Conservation (phyloP, 1,284 basidiomycete genomes). For the Ceratobasidium theobromae region DNA sequence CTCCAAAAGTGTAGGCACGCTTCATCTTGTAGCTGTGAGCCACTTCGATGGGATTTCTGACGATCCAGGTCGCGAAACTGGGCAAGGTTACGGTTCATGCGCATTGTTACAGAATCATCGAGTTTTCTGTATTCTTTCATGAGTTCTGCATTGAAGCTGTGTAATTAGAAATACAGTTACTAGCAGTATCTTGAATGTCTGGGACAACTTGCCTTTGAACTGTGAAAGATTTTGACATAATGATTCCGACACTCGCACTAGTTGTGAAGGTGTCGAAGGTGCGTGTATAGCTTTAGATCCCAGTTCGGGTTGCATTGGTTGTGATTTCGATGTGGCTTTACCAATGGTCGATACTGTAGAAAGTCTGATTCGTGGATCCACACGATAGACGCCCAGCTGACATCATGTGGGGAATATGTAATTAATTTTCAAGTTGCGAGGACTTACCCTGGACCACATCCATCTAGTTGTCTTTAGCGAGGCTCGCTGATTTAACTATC, state of each 20-base stretch:
- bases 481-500: neutral
- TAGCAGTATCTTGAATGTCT: neutral
- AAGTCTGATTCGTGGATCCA: slow-evolving; percentile 2
- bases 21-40: slow-evolving; percentile 45
- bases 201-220: slow-evolving; percentile 69
- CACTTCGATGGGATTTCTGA: slow-evolving; percentile 2
- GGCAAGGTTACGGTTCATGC: slow-evolving; percentile 80
- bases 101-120: slow-evolving; percentile 81
- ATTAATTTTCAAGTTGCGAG: slow-evolving; percentile 22
- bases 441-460: slow-evolving; percentile 30
- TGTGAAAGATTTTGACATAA: slow-evolving; percentile 78
- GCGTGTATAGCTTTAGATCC: slow-evolving; percentile 70
- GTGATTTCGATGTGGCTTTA: neutral
- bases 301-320: slow-evolving; percentile 41
- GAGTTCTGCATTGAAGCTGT: slow-evolving; percentile 57
- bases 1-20: slow-evolving; percentile 80
- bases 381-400: slow-evolving; percentile 14
- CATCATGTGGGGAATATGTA: slow-evolving; percentile 12
- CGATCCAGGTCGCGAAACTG: slow-evolving; percentile 70
- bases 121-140: slow-evolving; percentile 82
- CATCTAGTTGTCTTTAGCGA: neutral
- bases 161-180: neutral
- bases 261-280: slow-evolving; percentile 56
- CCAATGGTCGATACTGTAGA: neutral
- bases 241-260: slow-evolving; percentile 63